phyloP scores from a whole-genome alignment of 768 basidiomycete genomes.

The Lactarius quietus region DNA sequence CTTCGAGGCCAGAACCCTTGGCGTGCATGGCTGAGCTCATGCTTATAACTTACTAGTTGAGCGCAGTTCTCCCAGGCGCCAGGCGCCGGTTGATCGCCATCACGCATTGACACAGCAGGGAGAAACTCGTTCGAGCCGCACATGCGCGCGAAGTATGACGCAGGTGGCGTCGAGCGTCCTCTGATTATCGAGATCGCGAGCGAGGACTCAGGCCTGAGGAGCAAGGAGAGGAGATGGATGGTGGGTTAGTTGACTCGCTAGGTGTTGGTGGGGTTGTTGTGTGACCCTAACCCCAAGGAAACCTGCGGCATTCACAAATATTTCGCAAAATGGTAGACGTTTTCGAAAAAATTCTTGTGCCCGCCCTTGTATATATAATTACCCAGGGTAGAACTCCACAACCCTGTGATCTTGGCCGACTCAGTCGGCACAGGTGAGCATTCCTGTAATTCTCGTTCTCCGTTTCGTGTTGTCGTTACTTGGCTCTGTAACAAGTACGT shows the following conservation, averaged over 20 bases:
- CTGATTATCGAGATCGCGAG: constrained; percentile 39
- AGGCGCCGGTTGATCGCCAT: constrained; percentile 63
- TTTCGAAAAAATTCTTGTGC: no score
- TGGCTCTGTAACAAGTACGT: no score
- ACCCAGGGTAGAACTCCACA: no score
- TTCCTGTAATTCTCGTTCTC: no score
- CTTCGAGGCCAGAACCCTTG: neutral
- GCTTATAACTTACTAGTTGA: constrained; percentile 54
- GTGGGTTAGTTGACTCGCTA: neutral
- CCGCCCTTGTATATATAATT: no score
- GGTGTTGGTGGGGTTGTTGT: neutral
- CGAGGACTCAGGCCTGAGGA: constrained; percentile 25
- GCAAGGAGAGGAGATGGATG: neutral
- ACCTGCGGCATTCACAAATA: constrained; percentile 1
- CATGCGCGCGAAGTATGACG: constrained; percentile 62
- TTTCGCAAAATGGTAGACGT: constrained; percentile 26
- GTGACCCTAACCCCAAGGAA: no score
- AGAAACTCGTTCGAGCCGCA: constrained; percentile 52
- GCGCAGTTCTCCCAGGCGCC: constrained; percentile 52
- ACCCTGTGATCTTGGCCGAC: no score
- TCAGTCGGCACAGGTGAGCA: no score
- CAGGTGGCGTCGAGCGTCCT: no score
- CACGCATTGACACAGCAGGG: constrained; percentile 36
- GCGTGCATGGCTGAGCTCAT: constrained; percentile 33
- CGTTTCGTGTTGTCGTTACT: no score